A percentile compares a stretch with the other conserved stretches of the same genome.
Conservation (phyloP, 306 rosid genomes). For the Gastrolobium bilobum region DNA sequence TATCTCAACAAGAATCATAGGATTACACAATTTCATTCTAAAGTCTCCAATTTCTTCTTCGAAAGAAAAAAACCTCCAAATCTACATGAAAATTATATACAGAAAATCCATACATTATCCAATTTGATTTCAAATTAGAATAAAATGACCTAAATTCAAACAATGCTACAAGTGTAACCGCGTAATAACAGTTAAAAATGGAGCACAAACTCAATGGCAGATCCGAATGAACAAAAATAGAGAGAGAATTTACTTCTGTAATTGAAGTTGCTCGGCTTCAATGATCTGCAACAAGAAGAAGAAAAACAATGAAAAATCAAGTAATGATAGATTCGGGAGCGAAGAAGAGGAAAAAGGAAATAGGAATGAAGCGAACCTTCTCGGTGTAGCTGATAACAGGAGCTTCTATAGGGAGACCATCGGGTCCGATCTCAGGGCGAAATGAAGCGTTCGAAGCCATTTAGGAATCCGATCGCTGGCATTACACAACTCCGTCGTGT, state of each 20-base stretch:
- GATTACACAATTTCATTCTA: not conserved
- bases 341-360: not conserved
- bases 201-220: conserved; percentile 32
- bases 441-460: conserved; percentile 79
- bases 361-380: conserved; percentile 59
- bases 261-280: conserved; percentile 83
- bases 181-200: not conserved
- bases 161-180: conserved; percentile 17
- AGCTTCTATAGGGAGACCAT: conserved; percentile 83
- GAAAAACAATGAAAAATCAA: conserved; percentile 25
- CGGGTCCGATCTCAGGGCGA: conserved; percentile 88
- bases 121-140: conserved; percentile 11
- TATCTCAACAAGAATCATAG: conserved; percentile 14
- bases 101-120: not conserved
- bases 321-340: not conserved
- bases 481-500: conserved; percentile 4
- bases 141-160: conserved; percentile 27
- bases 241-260: conserved; percentile 68
- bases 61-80: not conserved
- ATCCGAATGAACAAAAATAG: conserved; percentile 42
- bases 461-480: conserved; percentile 35
- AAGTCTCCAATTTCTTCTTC: conserved; percentile 23
- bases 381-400: conserved; percentile 88
- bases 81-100: conserved; percentile 25
- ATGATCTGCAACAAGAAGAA: conserved; percentile 64